A percentile compares a stretch with the other conserved stretches of the same genome.
Evolutionary conservation across 2,329 filamentous ascomycete genomes (phyloP).

Genomic region (Thielaviopsis ethacetica): DNA sequence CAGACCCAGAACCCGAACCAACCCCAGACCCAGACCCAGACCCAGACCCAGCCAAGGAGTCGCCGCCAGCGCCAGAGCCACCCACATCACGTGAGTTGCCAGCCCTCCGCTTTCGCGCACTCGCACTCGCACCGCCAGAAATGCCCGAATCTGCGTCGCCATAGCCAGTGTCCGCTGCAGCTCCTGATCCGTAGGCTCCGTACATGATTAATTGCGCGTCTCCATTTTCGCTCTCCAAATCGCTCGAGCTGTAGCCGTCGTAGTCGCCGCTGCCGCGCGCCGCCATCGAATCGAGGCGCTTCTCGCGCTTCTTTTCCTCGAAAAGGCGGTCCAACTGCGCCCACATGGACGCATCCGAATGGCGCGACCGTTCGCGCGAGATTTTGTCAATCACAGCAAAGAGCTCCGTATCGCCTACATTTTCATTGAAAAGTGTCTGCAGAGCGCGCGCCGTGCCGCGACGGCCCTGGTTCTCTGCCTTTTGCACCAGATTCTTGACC

Average conservation of each 20-base stretch:
- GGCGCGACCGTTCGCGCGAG: constrained; percentile 42
- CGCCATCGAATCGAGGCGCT: constrained; percentile 26
- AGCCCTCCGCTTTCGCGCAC: constrained; percentile 8
- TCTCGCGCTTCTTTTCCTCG: constrained; percentile 38
- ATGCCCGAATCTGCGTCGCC: background rate
- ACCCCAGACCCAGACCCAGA: background rate
- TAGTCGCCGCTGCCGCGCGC: background rate
- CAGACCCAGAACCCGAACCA: background rate
- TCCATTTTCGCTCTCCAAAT: background rate
- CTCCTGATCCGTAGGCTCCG: no score
- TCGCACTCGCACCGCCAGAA: background rate
- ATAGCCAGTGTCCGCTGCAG: background rate
- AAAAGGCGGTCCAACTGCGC: constrained; percentile 35
- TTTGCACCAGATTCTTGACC: constrained; percentile 40
- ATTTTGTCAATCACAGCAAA: constrained; percentile 41
- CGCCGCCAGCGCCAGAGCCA: no score
- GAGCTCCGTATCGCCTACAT: constrained; percentile 32
- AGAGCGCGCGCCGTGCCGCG: constrained; percentile 48
- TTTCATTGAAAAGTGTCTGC: constrained; percentile 43
- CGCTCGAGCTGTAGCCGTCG: background rate
- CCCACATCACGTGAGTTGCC: constrained; percentile 8
- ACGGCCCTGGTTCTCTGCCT: constrained; percentile 37
- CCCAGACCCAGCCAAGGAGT: background rate
- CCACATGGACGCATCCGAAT: constrained; percentile 33
- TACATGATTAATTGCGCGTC: background rate